phyloP scores from a whole-genome alignment of 768 basidiomycete species.

The Psilocybe cubensis region DNA sequence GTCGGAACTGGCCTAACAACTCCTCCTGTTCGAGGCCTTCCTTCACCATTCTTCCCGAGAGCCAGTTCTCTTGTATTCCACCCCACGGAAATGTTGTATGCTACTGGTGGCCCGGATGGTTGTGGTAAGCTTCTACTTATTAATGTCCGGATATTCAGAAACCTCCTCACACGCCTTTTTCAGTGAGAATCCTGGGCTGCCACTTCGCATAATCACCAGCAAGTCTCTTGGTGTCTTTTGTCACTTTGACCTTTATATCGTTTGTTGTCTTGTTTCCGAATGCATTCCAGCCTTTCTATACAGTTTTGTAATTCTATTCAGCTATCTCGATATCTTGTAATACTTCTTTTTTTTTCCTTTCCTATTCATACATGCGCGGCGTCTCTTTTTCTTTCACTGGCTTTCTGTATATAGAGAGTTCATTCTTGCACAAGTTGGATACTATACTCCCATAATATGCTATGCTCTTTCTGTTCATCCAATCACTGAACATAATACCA shows the following conservation, averaged over 20 bases:
- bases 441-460: slow-evolving; percentile 2
- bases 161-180: slow-evolving; percentile 8
- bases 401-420: neutral
- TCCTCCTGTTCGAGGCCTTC: slow-evolving; percentile 56
- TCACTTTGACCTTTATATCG: neutral
- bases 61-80: slow-evolving; percentile 77
- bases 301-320: neutral
- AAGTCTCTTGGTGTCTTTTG: neutral
- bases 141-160: neutral
- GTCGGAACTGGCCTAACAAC: slow-evolving; percentile 58
- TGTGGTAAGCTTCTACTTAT: slow-evolving; percentile 36
- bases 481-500: neutral
- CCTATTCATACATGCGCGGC: too few relatives aligned
- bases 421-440: neutral
- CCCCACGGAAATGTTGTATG: slow-evolving; percentile 85
- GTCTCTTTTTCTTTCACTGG: neutral
- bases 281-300: neutral
- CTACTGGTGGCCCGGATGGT: slow-evolving; percentile 74
- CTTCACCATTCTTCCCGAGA: slow-evolving; percentile 64
- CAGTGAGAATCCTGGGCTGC: slow-evolving; percentile 61
- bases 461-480: neutral
- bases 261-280: neutral
- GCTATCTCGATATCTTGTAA: neutral
- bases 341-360: neutral
- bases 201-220: slow-evolving; percentile 38